Evolutionary conservation across 306 rosid genomes (phyloP), one percentile per base, ranked within the genome.

Genomic region (Fragaria nilgerrensis): DNA sequence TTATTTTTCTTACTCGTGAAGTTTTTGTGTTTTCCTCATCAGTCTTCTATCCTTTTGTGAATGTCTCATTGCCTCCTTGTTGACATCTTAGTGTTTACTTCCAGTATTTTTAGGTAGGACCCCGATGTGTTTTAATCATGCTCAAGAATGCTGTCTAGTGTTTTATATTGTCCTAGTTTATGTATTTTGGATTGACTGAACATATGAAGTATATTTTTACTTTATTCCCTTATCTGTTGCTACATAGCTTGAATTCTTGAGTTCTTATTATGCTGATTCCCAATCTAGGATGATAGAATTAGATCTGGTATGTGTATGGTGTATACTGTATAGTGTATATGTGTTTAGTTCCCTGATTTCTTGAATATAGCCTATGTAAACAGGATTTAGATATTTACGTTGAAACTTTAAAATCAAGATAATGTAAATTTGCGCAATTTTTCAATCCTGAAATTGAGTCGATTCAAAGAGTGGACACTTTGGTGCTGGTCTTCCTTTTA

Each of bases 61-160:
- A 71, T 41, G 78, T 48, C 39, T 70, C 9, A 16, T 44, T 76
- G 53, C 65, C 80, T 77, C 52, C 68, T 39, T 49, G 77, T 76
- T 27, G 44, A 66, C 74, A 58, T 62, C 49, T 71, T 78, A 44
- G 75, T 72, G 67, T 70, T 50, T 49, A 53, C 63, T 43, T 53
- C 67, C 34, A 14, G 22, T 83, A 55, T 74, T 49, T 27, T 71
- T 34, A 37, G 56, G 79, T 27, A 36, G 32, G 73, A 67, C 76
- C 59, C 59, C 16, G 7, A 66, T 71, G 36, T 72, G 74, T 71
- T 75, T 44, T 22, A 47, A 56, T 15, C 41, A 52, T 75, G 81
- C 80, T 14, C 79, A 2, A 41, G 58, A 43, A 73, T 58, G 63
- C 80, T 37, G 73, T 10, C 34, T 71, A 16, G 27, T 49, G 27